phyloP scores from a whole-genome alignment of 139 green algal genomes.

The Coccomyxa sp. region DNA sequence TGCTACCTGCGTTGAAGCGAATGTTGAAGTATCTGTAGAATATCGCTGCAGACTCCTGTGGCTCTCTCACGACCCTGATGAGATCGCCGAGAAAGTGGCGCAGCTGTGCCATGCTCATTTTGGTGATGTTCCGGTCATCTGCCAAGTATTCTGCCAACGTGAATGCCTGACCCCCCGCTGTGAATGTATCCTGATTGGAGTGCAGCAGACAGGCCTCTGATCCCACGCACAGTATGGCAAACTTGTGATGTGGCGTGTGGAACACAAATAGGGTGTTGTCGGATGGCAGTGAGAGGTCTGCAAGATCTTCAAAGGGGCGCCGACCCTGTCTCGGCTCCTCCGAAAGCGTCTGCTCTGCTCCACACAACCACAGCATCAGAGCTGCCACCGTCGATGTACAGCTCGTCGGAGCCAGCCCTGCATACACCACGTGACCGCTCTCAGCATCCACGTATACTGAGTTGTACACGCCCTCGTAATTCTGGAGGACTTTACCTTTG shows the following conservation, averaged over 20 bases:
- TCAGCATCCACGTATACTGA: conserved; percentile 1
- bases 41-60: background rate
- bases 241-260: background rate
- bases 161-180: background rate
- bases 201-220: background rate
- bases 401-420: background rate
- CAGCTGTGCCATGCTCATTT: background rate
- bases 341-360: background rate
- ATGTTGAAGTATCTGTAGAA: conserved; percentile 2
- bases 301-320: background rate
- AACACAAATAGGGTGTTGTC: conserved; percentile 1
- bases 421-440: background rate
- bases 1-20: background rate
- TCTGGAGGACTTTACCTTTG: background rate
- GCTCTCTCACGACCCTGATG: background rate
- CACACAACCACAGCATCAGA: background rate
- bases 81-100: background rate
- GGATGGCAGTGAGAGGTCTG: background rate
- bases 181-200: conserved; percentile 1
- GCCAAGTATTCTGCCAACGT: background rate
- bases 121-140: background rate
- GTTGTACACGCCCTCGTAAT: background rate
- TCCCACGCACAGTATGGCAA: background rate
- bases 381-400: background rate
- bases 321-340: background rate